Conservation (phyloP, 352 stramenopile genomes). For the Phytophthora nicotianae region DNA sequence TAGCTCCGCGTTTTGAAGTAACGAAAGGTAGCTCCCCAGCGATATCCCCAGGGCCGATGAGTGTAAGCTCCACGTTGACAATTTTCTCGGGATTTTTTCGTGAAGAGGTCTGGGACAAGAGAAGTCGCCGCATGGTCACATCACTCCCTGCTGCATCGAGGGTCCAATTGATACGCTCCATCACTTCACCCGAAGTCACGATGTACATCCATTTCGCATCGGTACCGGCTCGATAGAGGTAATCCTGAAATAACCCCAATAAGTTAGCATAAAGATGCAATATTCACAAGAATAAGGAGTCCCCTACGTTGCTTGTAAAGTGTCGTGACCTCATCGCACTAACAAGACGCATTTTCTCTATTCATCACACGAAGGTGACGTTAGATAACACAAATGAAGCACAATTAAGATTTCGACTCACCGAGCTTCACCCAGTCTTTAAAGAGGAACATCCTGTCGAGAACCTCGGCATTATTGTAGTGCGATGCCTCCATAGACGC, state of each 20-base stretch:
- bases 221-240: slow-evolving; percentile 64
- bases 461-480: slow-evolving; percentile 77
- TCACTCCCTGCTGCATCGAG: slow-evolving; percentile 31
- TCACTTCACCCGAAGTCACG: slow-evolving; percentile 67
- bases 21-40: slow-evolving; percentile 68
- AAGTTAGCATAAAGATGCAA: neutral
- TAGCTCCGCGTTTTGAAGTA: slow-evolving; percentile 46
- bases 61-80: slow-evolving; percentile 68
- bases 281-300: too few relatives aligned
- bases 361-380: neutral
- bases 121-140: slow-evolving; percentile 28
- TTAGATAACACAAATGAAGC: neutral
- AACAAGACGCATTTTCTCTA: slow-evolving; percentile 80
- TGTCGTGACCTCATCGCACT: slow-evolving; percentile 67
- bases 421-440: slow-evolving; percentile 72
- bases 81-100: slow-evolving; percentile 67
- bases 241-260: slow-evolving; percentile 44
- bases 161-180: slow-evolving; percentile 71
- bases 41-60: slow-evolving; percentile 66
- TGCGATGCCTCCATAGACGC: slow-evolving; percentile 82
- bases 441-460: slow-evolving; percentile 80
- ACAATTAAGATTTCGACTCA: slow-evolving; percentile 18
- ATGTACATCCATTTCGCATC: slow-evolving; percentile 82
- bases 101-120: slow-evolving; percentile 30
- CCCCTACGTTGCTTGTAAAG: slow-evolving; percentile 69